Conservation (phyloP, 805 yeast species). For the Metschnikowia similis region DNA sequence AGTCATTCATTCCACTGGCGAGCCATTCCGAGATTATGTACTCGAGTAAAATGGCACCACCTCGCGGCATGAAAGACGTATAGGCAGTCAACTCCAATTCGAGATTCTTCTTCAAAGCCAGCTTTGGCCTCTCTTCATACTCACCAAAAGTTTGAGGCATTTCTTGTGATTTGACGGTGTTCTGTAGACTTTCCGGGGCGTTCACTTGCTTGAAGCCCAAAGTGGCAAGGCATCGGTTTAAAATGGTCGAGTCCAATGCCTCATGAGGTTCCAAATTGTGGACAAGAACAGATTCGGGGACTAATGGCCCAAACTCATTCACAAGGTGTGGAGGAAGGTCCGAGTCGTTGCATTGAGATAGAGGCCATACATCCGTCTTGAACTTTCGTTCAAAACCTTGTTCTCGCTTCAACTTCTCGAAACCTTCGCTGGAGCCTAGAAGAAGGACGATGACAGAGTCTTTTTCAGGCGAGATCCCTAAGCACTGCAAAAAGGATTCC, state of each 20-base stretch:
- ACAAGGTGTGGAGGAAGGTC: slow-evolving; percentile 25
- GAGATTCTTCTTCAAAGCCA: neutral
- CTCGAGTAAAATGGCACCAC: slow-evolving; percentile 29
- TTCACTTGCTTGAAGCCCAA: slow-evolving; percentile 17
- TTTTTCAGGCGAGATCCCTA: slow-evolving; percentile 19
- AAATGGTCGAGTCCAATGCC: slow-evolving; percentile 12
- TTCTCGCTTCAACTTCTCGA: slow-evolving; percentile 20
- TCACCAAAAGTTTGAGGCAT: neutral
- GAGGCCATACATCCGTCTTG: slow-evolving; percentile 14
- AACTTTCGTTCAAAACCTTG: slow-evolving; percentile 26
- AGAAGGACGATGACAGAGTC: slow-evolving; percentile 22
- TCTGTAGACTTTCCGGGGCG: too few relatives aligned
- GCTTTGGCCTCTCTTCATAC: neutral
- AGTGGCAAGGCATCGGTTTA: slow-evolving; percentile 26
- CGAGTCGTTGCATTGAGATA: slow-evolving; percentile 19
- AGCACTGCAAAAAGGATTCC: slow-evolving; percentile 19
- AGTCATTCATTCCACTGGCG: neutral
- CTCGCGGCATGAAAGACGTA: slow-evolving; percentile 46
- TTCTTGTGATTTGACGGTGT: neutral
- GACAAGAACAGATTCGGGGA: slow-evolving; percentile 14
- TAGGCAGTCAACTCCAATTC: slow-evolving; percentile 45
- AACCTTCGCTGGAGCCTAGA: slow-evolving; percentile 23
- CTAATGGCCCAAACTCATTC: slow-evolving; percentile 19
- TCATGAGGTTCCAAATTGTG: slow-evolving; percentile 17
- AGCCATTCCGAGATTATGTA: slow-evolving; percentile 18